Base-by-base conservation (phyloP, 2,329 filamentous ascomycete genomes). In the Magnaporthiopsis rhizophila region DNA sequence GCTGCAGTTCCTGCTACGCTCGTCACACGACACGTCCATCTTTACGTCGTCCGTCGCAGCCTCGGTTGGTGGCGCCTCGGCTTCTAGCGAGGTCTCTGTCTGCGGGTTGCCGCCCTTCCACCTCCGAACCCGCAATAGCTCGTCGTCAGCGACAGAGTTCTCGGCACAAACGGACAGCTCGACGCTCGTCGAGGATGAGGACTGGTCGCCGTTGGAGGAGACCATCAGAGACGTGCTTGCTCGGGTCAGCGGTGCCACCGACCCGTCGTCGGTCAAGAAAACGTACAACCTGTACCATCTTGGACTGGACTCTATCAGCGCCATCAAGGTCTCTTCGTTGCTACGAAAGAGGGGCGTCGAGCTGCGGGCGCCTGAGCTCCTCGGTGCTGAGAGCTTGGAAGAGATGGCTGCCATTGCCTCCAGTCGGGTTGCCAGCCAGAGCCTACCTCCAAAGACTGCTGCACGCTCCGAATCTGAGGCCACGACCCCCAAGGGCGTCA, bases 251-350 rank as follows among this genome's bases (percentile, higher is more conserved):
- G 84, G 83, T 21, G 75, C 89, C 0, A 78, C 86, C 6, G 62
- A 63, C 0, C 74, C 80, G 24, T 71, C 79, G 0, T 79, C 85
- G 1, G 89, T 97, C 62, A 74, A 77, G 3, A 81, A 80, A 64
- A 78, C 80, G 0, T 83, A 87, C 62, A 91, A 83, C 0, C 83
- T 97, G 15, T 96, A 95, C 74, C 88, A 95, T 67, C 81, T 97
- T 1, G 93, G 93, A 0, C 84, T 97, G 1, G 93, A 97, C 73
- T 97, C 93, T 0, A 96, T 97, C 73, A 94, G 89, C 67, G 89
- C 92, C 1, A 95, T 97, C 77, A 96, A 95, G 71, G 86, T 92
- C 3, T 86, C 87, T 11, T 83, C 88, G 0, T 78, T 92, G 9
- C 78, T 97, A 4, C 86, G 85, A 58, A 89, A 84, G 68, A 76